phyloP scores from a whole-genome alignment of 371 early-diverging fungal species.

The Mortierella sp. region DNA sequence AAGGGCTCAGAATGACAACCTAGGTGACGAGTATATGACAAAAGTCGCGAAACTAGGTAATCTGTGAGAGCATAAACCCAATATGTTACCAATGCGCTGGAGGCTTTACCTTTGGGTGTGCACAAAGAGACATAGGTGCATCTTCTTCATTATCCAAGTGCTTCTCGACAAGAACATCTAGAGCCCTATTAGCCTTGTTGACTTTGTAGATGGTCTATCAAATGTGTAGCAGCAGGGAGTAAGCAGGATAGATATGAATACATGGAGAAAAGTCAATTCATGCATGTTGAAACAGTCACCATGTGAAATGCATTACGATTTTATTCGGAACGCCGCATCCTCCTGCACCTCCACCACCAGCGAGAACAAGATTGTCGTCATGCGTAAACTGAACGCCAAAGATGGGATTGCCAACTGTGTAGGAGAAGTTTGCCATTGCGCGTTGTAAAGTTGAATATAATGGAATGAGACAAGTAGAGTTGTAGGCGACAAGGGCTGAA shows the following conservation, averaged over 20 bases:
- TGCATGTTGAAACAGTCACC: background rate
- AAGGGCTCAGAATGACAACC: background rate
- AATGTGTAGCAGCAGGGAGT: background rate
- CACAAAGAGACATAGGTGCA: constrained; percentile 78
- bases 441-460: background rate
- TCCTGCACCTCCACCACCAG: constrained; percentile 80
- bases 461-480: background rate
- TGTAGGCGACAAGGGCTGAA: background rate
- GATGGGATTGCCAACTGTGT: constrained; percentile 71
- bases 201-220: constrained; percentile 67
- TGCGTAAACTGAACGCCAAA: constrained; percentile 72
- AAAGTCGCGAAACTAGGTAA: background rate
- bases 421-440: constrained; percentile 37
- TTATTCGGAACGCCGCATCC: constrained; percentile 80
- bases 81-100: background rate
- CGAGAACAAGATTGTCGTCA: constrained; percentile 69
- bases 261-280: background rate
- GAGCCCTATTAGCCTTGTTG: constrained; percentile 62
- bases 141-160: constrained; percentile 73
- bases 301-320: constrained; percentile 60
- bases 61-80: background rate
- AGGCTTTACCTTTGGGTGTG: constrained; percentile 68
- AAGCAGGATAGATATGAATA: background rate
- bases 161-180: constrained; percentile 63
- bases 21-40: constrained; percentile 8